Base-by-base conservation (phyloP, 805 yeast species). In the Debaryomyces maramus region DNA sequence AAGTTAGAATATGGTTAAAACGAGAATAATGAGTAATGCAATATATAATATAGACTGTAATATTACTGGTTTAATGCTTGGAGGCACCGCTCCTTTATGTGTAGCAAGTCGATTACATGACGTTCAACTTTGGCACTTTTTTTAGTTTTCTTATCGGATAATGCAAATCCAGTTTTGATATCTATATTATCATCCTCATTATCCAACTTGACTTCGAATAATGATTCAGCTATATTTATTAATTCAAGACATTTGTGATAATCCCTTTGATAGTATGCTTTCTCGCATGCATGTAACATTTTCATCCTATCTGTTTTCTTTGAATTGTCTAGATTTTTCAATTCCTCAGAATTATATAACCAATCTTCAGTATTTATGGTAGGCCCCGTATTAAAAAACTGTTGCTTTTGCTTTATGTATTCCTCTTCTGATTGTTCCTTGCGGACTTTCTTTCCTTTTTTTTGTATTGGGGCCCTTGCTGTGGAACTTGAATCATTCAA, bases 341-440 rank as follows among this genome's bases (percentile, higher is more conserved):
- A 36, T 1, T 37, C 47, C 0, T 50, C 39, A 4, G 37, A 45
- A 17, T 64, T 54, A 15, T 53, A 63, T 3, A 77, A 61, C 78
- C 80, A 74, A 31, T 60, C 52, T 3, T 58, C 54, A 0, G 74
- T 73, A 39, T 79, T 77, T 14, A 76, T 51, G 1, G 67, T 62
- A 0, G 95, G 93, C 0, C 95, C 95, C 0, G 65, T 55, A 0
- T 49, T 34, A 46, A 60, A 61, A 53, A 79, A 88, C 51, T 72
- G 75, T 3, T 46, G 45, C 44, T 66, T 63, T 58, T 88, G 91
- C 6, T 43, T 53, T 23, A 55, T 61, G 47, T 64, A 88, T 41
- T 77, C 85, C 39, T 81, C 90, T 30, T 78, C 80, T 0, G 83
- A 53, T 55, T 88, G 97, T 0, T 81, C 82, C 51, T 85, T 87